Base-by-base conservation (phyloP, 371 early-diverging fungal species). In the Zychaea mexicana region DNA sequence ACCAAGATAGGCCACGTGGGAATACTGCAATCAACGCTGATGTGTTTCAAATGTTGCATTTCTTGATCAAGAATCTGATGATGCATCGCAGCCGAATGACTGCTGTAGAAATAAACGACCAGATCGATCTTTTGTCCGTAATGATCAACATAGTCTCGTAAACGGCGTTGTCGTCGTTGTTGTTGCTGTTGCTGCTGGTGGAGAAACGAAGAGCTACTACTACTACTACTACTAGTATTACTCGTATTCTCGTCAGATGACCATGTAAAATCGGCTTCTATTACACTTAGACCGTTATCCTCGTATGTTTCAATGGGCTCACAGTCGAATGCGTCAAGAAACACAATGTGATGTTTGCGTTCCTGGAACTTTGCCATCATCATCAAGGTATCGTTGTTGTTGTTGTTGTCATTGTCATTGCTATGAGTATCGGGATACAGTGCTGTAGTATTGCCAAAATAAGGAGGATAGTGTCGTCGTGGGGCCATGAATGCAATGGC, bases 191-290 rank as follows among this genome's bases (percentile, higher is more conserved):
- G n/a, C n/a, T n/a, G n/a, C n/a, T n/a, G n/a, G n/a, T n/a, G n/a
- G n/a, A n/a, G n/a, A n/a, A n/a, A n/a, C 15, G 49, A 39, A 9
- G 49, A 28, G 21, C n/a, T n/a, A n/a, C n/a, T n/a, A n/a, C n/a
- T n/a, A n/a, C n/a, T n/a, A n/a, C n/a, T n/a, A n/a, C n/a, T n/a
- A n/a, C n/a, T n/a, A n/a, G n/a, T n/a, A n/a, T n/a, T n/a, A n/a
- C n/a, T n/a, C n/a, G n/a, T n/a, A n/a, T 57, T 17, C 28, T 24
- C 22, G 31, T 15, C 12, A 46, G 46, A 17, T 19, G 31, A 36
- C 53, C 70, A 57, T 8, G 63, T 66, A 62, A 70, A 70, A 55
- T 70, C 70, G 36, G 63, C 70, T 45, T 70, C 70, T 26, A 70
- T 70, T 6, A 70, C 54, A 33, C 57, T 42, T 7, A 70, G 30